A percentile compares a stretch with the other conserved stretches of the same genome.
phyloP scores from a whole-genome alignment of 225 moss, liverwort and hornwort species.

The Polytrichum formosum region DNA sequence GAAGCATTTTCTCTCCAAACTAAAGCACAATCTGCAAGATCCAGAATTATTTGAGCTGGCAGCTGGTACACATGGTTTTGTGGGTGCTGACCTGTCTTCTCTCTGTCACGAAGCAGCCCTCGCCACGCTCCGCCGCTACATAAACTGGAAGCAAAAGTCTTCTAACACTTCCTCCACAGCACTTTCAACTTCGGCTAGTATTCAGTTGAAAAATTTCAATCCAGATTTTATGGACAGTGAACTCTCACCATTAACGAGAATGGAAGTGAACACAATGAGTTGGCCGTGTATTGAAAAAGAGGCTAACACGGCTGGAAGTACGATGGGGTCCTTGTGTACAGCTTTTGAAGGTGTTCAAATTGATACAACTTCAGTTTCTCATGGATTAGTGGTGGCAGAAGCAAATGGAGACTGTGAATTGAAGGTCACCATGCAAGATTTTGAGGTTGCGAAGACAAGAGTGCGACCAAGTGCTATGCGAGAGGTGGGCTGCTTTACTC shows the following conservation, averaged over 20 bases:
- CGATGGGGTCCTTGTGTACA: conserved; percentile 27
- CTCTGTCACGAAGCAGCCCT: conserved; percentile 98
- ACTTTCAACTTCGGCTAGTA: background rate
- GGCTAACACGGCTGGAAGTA: conserved; percentile 9
- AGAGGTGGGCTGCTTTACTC: conserved; percentile 54
- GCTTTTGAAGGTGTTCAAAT: conserved; percentile 31
- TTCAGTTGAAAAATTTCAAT: too few relatives aligned
- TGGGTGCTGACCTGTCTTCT: conserved; percentile 85
- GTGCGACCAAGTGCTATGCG: conserved; percentile 99
- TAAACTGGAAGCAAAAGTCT: conserved; percentile 11
- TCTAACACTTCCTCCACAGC: conserved; percentile 4
- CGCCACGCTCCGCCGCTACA: conserved; percentile 65
- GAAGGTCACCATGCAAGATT: conserved; percentile 56
- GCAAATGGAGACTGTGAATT: conserved; percentile 20
- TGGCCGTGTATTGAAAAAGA: background rate
- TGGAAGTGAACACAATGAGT: background rate
- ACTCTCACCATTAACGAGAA: conserved; percentile 12
- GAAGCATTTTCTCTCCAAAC: conserved; percentile 48
- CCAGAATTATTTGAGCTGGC: conserved; percentile 70
- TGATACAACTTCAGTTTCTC: conserved; percentile 6
- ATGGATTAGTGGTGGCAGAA: conserved; percentile 10
- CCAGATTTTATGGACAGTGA: too few relatives aligned
- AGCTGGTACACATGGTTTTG: conserved; percentile 91
- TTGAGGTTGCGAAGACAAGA: conserved; percentile 88
- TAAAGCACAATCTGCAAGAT: conserved; percentile 61